Percentiles rank a stretch among this genome's conserved stretches.
These are phyloP conservation scores for Mycena crocata DNA, from an alignment of 768 basidiomycete species.

Conservation along the genomic window DNA sequence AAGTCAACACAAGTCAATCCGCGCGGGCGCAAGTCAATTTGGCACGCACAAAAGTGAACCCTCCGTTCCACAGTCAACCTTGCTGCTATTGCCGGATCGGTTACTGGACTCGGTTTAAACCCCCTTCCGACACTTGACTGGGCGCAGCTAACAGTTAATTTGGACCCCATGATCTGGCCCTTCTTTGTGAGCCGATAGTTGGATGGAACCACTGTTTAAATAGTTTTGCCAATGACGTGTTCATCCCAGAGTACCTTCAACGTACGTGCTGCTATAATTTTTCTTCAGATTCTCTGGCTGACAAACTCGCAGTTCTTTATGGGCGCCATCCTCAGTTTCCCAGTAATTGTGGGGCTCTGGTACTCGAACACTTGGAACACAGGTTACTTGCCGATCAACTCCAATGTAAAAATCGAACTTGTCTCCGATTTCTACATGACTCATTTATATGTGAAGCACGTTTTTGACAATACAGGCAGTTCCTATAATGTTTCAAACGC, in stretches of 20 bases:
- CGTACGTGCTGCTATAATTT: background rate
- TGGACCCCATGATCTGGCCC: conserved; percentile 44
- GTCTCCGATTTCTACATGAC: background rate
- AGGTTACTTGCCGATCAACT: conserved; percentile 52
- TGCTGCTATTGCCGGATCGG: conserved; percentile 41
- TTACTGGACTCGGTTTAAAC: conserved; percentile 45
- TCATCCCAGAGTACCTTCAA: conserved; percentile 23
- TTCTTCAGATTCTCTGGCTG: conserved; percentile 3
- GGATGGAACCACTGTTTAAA: background rate
- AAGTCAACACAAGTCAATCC: too few relatives aligned
- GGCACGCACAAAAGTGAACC: too few relatives aligned
- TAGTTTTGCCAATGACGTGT: background rate
- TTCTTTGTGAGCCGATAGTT: conserved; percentile 43
- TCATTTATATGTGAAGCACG: conserved; percentile 21
- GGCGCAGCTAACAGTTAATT: conserved; percentile 40
- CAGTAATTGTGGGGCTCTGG: conserved; percentile 15
- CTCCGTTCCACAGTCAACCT: conserved; percentile 48
- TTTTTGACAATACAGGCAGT: conserved; percentile 56
- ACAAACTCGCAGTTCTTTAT: too few relatives aligned
- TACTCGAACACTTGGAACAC: conserved; percentile 51
- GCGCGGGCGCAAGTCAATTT: too few relatives aligned
- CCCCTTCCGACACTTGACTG: conserved; percentile 51
- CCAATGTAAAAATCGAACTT: conserved; percentile 35
- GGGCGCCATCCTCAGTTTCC: conserved; percentile 22
- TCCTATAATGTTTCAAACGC: conserved; percentile 53